Conservation (phyloP, 2,329 filamentous ascomycete species). For the Colletotrichum tropicicola region DNA sequence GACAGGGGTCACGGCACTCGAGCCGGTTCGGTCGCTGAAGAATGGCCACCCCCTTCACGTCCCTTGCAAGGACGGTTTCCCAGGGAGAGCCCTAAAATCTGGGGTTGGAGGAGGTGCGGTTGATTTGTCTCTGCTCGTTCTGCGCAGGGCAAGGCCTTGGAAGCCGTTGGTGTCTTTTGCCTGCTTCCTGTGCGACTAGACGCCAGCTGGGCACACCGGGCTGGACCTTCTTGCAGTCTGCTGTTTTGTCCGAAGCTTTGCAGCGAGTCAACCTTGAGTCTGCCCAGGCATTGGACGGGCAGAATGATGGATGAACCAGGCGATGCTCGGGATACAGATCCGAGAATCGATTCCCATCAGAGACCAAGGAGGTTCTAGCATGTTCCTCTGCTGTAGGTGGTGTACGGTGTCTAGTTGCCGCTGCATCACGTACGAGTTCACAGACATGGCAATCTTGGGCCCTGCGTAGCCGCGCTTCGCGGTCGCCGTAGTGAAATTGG, state of each 20-base stretch:
- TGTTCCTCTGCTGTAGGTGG: not conserved
- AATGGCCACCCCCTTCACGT: not conserved
- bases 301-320: not conserved
- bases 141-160: not conserved
- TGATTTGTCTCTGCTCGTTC: not conserved
- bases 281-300: not conserved
- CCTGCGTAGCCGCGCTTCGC: not conserved
- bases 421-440: not conserved
- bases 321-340: not conserved
- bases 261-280: slow-evolving; percentile 3
- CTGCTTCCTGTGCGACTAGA: too few species aligned
- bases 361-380: not conserved
- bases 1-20: too few species aligned
- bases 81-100: slow-evolving; percentile 10
- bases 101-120: not conserved
- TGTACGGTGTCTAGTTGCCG: not conserved
- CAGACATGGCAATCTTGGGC: not conserved
- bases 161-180: too few species aligned
- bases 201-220: too few species aligned
- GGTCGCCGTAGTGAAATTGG: too few species aligned
- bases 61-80: not conserved
- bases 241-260: not conserved
- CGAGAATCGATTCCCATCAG: too few species aligned
- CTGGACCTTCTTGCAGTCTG: not conserved
- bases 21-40: not conserved